Conservation (phyloP, 495 filamentous ascomycete genomes). For the Lentithecium fluviatile region DNA sequence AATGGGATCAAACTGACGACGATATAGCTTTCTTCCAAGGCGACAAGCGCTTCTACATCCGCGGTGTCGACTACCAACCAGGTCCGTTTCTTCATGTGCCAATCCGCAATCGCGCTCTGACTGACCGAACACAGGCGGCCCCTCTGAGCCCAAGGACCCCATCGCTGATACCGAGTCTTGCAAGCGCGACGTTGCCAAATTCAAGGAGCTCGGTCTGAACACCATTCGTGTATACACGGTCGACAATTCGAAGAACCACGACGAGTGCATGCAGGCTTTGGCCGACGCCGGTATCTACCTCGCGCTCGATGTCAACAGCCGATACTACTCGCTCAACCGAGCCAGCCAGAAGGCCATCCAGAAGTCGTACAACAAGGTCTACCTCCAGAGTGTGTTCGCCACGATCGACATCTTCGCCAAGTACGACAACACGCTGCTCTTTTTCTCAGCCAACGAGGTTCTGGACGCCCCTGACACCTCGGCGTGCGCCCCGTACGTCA, state of each 20-base stretch:
- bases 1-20: constrained; percentile 31
- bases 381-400: constrained; percentile 90
- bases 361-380: constrained; percentile 82
- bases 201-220: constrained; percentile 85
- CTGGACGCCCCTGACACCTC: constrained; percentile 82
- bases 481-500: constrained; percentile 77
- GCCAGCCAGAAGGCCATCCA: constrained; percentile 55
- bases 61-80: constrained; percentile 94
- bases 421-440: constrained; percentile 86
- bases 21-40: constrained; percentile 80
- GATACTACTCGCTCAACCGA: constrained; percentile 80
- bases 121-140: constrained; percentile 55
- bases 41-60: constrained; percentile 81
- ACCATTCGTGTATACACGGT: constrained; percentile 90
- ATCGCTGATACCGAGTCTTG: constrained; percentile 70
- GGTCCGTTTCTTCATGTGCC: constrained; percentile 40
- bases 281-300: constrained; percentile 71
- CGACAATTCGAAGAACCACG: constrained; percentile 81
- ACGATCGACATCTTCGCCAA: constrained; percentile 85
- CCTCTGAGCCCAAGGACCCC: constrained; percentile 73
- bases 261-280: constrained; percentile 49
- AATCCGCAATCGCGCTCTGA: background rate
- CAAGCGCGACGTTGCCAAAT: constrained; percentile 78
- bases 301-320: constrained; percentile 79
- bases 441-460: constrained; percentile 97